A percentile compares a stretch with the other conserved stretches of the same genome.
phyloP scores from a whole-genome alignment of 768 basidiomycete genomes.

The Naematelia encephala region DNA sequence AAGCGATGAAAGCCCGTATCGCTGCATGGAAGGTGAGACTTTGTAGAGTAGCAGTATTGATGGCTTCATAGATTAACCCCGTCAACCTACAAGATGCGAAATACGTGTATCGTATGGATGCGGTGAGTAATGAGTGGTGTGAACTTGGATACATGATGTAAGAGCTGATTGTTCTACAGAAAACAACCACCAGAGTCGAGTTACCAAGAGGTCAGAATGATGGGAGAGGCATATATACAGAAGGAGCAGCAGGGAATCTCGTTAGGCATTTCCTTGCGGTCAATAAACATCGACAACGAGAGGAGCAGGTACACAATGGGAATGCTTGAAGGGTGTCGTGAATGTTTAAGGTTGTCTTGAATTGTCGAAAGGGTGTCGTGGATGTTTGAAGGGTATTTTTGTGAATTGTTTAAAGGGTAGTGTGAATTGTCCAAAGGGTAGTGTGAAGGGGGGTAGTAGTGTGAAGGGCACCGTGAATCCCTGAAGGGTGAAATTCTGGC shows the following conservation, averaged over 20 bases:
- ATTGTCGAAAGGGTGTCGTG: no score
- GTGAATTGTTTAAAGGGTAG: no score
- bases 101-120: background rate
- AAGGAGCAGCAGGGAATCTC: background rate
- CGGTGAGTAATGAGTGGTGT: no score
- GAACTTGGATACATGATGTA: no score
- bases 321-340: background rate
- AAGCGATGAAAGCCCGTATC: background rate
- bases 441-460: no score
- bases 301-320: background rate
- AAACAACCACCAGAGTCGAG: background rate
- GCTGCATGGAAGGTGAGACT: background rate
- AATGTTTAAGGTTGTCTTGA: no score
- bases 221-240: background rate
- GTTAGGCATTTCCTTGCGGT: background rate
- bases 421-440: no score
- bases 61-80: background rate
- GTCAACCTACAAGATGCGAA: background rate
- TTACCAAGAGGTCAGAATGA: background rate
- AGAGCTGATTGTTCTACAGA: background rate
- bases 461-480: no score
- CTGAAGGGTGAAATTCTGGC: no score
- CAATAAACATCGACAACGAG: background rate
- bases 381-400: no score
- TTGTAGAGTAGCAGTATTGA: no score